Conservation (phyloP, 2,329 filamentous ascomycete species). For the Zymoseptoria crescenta region DNA sequence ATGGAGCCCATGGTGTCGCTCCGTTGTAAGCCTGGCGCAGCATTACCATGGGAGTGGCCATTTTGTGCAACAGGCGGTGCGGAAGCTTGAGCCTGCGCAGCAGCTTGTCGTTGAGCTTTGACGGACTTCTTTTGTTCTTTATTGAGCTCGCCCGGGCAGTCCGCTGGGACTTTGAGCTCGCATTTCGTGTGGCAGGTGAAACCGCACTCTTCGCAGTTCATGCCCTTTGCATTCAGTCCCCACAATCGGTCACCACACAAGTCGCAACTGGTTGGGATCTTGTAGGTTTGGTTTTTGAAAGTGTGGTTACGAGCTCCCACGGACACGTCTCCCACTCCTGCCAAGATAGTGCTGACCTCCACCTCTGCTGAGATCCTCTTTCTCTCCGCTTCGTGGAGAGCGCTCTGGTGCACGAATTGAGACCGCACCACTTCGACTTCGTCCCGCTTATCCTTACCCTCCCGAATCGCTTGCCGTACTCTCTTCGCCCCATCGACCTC, state of each 20-base stretch:
- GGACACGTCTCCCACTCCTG: constrained; percentile 83
- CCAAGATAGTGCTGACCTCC: constrained; percentile 87
- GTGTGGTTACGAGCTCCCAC: constrained; percentile 91
- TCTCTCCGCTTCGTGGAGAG: constrained; percentile 74
- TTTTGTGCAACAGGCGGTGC: constrained; percentile 18
- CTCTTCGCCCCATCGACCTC: constrained; percentile 75
- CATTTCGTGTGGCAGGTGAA: constrained; percentile 99
- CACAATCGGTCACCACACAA: constrained; percentile 94
- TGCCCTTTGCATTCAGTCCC: constrained; percentile 92
- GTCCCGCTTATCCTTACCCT: constrained; percentile 80
- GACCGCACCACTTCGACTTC: constrained; percentile 76
- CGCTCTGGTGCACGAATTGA: constrained; percentile 78
- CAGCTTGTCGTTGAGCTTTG: constrained; percentile 75
- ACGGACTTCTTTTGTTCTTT: constrained; percentile 96
- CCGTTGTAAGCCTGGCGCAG: constrained; percentile 59
- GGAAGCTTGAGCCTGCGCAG: constrained; percentile 50
- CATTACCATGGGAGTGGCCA: constrained; percentile 26
- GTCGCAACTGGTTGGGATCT: constrained; percentile 97
- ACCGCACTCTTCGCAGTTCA: constrained; percentile 91
- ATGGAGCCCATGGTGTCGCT: constrained; percentile 83
- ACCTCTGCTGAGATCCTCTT: constrained; percentile 82
- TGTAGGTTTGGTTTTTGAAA: constrained; percentile 98
- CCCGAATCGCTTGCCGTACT: constrained; percentile 65
- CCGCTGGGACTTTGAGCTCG: constrained; percentile 95
- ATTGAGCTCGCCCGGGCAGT: constrained; percentile 85